A percentile compares a stretch with the other conserved stretches of the same genome.
Evolutionary conservation across 176 grass and related monocot species (phyloP).

Genomic region (Triticum timopheevii): DNA sequence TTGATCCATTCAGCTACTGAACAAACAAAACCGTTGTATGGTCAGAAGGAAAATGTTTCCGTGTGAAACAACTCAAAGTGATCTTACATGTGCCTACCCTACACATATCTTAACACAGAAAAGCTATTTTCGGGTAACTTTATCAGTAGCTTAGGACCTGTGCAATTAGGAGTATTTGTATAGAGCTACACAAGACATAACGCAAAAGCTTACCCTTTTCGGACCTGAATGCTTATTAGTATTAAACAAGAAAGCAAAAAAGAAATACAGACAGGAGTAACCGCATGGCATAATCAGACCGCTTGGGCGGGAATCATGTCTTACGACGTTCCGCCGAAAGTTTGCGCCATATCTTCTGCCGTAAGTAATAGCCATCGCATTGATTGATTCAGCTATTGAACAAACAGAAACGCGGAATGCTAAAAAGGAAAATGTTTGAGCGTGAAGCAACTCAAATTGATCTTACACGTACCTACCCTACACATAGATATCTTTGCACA

Average conservation of each 20-base stretch:
- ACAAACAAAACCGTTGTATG: not conserved
- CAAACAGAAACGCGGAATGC: not conserved
- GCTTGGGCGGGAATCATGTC: no score
- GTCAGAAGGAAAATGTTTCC: not conserved
- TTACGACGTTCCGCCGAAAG: not conserved
- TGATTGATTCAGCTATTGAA: not conserved
- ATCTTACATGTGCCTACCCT: conserved; percentile 22
- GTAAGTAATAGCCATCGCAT: not conserved
- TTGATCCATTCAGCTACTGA: not conserved
- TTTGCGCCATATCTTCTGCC: not conserved
- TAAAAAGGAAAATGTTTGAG: not conserved
- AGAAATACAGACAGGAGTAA: not conserved
- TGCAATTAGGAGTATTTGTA: not conserved
- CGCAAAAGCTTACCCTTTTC: conserved; percentile 5
- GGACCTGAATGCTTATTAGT: not conserved
- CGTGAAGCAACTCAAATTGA: conserved; percentile 15
- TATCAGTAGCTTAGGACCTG: conserved; percentile 8
- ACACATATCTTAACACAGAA: not conserved
- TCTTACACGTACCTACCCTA: conserved; percentile 27
- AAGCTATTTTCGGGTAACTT: conserved; percentile 16
- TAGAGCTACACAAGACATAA: not conserved
- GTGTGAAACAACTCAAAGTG: not conserved
- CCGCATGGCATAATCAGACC: not conserved
- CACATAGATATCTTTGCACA: not conserved
- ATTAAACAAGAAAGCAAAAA: not conserved